Evolutionary conservation across 306 rosid species (phyloP), one percentile per base, ranked within the genome.

Genomic region (Mimosa bimucronata): DNA sequence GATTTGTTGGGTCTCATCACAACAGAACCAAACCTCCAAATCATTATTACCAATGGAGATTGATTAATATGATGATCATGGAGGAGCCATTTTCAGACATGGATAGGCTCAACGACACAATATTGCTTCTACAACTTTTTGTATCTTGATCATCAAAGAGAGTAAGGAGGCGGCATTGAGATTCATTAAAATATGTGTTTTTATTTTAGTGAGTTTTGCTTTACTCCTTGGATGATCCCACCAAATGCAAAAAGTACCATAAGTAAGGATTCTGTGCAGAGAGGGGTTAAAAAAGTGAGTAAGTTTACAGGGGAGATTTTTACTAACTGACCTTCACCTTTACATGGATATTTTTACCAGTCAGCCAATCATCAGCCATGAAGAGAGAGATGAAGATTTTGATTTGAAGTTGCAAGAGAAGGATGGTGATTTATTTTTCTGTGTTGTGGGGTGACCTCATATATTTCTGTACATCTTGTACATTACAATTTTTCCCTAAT

Each of bases 401-500:
- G 79, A 80, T 82, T 76, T 70, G 88, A 78, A 74, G 75, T 83
- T 80, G 82, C 83, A 76, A 84, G 70, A n/a, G 25, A 61, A 86
- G 79, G 34, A 60, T 21, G 67, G 38, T 61, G 4, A 26, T 61
- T 53, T 74, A 73, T 28, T 29, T 58, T 58, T 45, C 50, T 74
- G 3, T 5, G 61, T 70, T 44, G 29, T 16, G 42, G 80, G 85
- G 88, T 3, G 81, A 70, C 83, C 88, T 77, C 52, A 23, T 64
- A 64, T 66, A 75, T 37, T 46, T 88, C 31, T 83, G 83, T 77
- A 82, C 75, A 53, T 86, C 65, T 77, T 86, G 91, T 88, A 88
- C 85, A 84, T 80, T 79, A 65, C 78, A 83, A 46, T 73, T 84
- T 82, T 74, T 76, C 73, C 76, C 82, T 87, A 77, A 85, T 81